Conservation (phyloP, 805 yeast genomes). For the Cyberlindnera veronae region DNA sequence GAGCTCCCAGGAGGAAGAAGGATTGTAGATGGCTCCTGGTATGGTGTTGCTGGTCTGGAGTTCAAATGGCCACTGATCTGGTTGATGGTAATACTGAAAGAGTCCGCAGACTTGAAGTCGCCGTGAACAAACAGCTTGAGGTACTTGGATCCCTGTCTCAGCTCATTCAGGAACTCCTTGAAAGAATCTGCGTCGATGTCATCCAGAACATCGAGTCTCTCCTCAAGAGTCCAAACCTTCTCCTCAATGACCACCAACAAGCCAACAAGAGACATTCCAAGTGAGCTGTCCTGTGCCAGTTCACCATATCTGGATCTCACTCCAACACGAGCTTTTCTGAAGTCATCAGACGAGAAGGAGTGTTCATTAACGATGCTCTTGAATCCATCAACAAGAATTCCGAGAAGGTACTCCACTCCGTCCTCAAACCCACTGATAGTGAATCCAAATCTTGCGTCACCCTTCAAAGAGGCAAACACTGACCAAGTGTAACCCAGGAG, state of each 20-base stretch:
- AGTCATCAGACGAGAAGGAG: conserved; percentile 29
- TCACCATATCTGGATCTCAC: conserved; percentile 46
- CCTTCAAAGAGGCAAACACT: conserved; percentile 49
- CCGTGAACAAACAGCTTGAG: conserved; percentile 51
- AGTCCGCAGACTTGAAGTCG: conserved; percentile 31
- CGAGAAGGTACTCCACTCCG: conserved; percentile 36
- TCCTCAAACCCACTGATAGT: conserved; percentile 50
- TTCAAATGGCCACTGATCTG: conserved; percentile 28
- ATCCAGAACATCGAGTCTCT: conserved; percentile 54
- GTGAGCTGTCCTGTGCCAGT: conserved; percentile 41
- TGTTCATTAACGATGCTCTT: conserved; percentile 19
- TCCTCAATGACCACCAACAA: conserved; percentile 53
- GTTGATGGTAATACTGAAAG: conserved; percentile 25
- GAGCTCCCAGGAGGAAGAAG: conserved; percentile 35
- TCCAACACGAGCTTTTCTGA: conserved; percentile 45
- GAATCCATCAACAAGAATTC: conserved; percentile 33
- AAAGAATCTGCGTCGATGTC: conserved; percentile 39
- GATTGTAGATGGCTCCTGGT: conserved; percentile 36
- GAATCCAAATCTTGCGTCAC: conserved; percentile 51
- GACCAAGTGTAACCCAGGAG: conserved; percentile 57
- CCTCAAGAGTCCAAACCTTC: conserved; percentile 49
- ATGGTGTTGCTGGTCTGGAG: not conserved
- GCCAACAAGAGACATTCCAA: conserved; percentile 47
- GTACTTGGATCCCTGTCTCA: conserved; percentile 31
- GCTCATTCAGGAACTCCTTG: conserved; percentile 25